These are phyloP conservation scores for Bertia moriformis DNA, from an alignment of 2,329 filamentous ascomycete genomes.

Conservation along the genomic window DNA sequence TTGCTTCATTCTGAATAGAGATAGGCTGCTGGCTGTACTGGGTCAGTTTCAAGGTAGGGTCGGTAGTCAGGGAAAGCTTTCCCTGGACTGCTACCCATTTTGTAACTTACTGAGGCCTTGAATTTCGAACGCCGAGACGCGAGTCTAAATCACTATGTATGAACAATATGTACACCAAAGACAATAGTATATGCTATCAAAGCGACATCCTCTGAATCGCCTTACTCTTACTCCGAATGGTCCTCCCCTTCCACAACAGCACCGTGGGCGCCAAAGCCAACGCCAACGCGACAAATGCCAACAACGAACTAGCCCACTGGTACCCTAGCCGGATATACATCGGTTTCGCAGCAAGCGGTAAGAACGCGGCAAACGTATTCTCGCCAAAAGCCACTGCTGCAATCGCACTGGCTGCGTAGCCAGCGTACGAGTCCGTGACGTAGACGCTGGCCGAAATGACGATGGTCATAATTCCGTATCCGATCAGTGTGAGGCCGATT, in stretches of 20 bases:
- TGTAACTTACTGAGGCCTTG: too few species aligned
- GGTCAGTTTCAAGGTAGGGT: too few species aligned
- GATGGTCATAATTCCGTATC: conserved; percentile 30
- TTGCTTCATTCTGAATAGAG: too few species aligned
- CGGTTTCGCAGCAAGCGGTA: conserved; percentile 27
- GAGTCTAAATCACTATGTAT: too few species aligned
- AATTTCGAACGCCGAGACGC: too few species aligned
- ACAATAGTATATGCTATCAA: too few species aligned
- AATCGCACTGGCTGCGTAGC: conserved; percentile 31
- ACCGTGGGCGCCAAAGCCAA: conserved; percentile 26
- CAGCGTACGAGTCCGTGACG: conserved; percentile 30
- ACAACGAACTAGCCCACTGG: conserved; percentile 29
- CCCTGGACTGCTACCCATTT: too few species aligned
- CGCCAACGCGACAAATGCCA: conserved; percentile 25
- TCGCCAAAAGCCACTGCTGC: conserved; percentile 30
- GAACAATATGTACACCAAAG: too few species aligned
- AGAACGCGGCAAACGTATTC: conserved; percentile 28
- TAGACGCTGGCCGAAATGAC: conserved; percentile 29
- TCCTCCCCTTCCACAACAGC: conserved; percentile 13
- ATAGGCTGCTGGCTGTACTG: too few species aligned
- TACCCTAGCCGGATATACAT: conserved; percentile 32
- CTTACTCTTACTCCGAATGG: not conserved
- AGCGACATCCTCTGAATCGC: too few species aligned
- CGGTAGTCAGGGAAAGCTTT: too few species aligned
- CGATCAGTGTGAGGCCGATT: conserved; percentile 28